Conservation (phyloP, 305 asterid species). For the Stenogyne calaminthoides region DNA sequence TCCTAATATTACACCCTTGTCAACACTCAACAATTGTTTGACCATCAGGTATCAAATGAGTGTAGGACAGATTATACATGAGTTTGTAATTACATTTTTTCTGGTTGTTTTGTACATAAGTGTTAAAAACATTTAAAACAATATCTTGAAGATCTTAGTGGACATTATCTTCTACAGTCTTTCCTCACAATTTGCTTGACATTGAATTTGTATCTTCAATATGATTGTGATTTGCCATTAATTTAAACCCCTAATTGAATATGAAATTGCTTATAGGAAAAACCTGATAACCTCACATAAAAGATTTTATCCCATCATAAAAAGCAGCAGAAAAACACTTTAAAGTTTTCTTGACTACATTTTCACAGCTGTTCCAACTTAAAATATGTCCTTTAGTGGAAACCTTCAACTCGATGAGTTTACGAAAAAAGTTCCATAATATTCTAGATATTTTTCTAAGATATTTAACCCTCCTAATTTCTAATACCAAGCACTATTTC, state of each 20-base stretch:
- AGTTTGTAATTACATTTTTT: not conserved
- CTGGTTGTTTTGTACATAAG: not conserved
- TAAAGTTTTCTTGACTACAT: not conserved
- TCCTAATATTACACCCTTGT: not conserved
- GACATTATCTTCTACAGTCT: conserved; percentile 2
- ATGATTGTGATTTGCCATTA: not conserved
- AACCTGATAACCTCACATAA: not conserved
- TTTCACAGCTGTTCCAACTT: conserved; percentile 18
- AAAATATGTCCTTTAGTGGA: not conserved
- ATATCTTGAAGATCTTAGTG: conserved; percentile 8
- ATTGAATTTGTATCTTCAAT: not conserved
- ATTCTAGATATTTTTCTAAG: not conserved
- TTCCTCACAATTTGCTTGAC: conserved; percentile 1
- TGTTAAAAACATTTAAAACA: not conserved
- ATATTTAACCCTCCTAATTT: not conserved
- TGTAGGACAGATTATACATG: not conserved
- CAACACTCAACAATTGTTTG: not conserved
- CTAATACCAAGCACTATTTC: not conserved
- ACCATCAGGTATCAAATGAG: not conserved
- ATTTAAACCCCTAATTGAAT: conserved; percentile 10
- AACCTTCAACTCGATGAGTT: conserved; percentile 17
- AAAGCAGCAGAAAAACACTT: conserved; percentile 5
- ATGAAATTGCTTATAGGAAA: not conserved
- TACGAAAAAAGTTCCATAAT: not conserved
- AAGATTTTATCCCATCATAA: conserved; percentile 5